Evolutionary conservation across 2,329 filamentous ascomycete species (phyloP).

Genomic region (Sphaerulina populicola): DNA sequence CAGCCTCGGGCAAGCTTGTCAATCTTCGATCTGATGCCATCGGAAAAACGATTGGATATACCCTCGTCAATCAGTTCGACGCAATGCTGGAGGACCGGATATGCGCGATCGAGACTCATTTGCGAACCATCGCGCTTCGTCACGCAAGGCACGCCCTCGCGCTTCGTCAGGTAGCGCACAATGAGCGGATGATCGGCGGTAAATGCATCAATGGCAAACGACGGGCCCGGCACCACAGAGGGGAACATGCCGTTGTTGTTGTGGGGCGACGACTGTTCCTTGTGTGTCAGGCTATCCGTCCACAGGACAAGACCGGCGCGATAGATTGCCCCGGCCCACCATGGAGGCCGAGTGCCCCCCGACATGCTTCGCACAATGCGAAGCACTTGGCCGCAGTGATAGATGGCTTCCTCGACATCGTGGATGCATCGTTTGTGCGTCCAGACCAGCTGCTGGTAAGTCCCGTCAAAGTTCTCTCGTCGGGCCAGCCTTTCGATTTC

Average conservation of each 20-base stretch:
- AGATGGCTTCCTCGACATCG: slow-evolving; percentile 55
- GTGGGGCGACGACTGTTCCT: slow-evolving; percentile 37
- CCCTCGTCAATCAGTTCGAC: slow-evolving; percentile 48
- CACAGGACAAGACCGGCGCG: slow-evolving; percentile 57
- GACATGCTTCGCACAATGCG: slow-evolving; percentile 55
- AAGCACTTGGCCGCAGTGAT: slow-evolving; percentile 60
- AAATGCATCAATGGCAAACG: slow-evolving; percentile 46
- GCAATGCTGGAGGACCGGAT: slow-evolving; percentile 44
- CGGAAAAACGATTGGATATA: slow-evolving; percentile 45
- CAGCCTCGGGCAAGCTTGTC: slow-evolving; percentile 37
- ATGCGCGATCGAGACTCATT: slow-evolving; percentile 4
- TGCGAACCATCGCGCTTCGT: slow-evolving; percentile 44
- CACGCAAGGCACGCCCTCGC: slow-evolving; percentile 47
- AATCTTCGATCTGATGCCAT: slow-evolving; percentile 49
- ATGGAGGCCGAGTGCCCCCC: slow-evolving; percentile 53
- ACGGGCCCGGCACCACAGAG: slow-evolving; percentile 31
- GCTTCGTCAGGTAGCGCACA: slow-evolving; percentile 46
- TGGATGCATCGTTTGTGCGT: slow-evolving; percentile 55
- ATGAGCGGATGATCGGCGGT: slow-evolving; percentile 46
- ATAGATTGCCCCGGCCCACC: slow-evolving; percentile 65
- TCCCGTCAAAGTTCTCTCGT: slow-evolving; percentile 50
- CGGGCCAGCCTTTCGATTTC: slow-evolving; percentile 60
- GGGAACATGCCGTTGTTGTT: slow-evolving; percentile 33
- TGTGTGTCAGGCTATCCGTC: slow-evolving; percentile 51
- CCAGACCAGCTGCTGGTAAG: slow-evolving; percentile 49